Conservation (phyloP, 345 rosid genomes). For the Euclidium syriacum region DNA sequence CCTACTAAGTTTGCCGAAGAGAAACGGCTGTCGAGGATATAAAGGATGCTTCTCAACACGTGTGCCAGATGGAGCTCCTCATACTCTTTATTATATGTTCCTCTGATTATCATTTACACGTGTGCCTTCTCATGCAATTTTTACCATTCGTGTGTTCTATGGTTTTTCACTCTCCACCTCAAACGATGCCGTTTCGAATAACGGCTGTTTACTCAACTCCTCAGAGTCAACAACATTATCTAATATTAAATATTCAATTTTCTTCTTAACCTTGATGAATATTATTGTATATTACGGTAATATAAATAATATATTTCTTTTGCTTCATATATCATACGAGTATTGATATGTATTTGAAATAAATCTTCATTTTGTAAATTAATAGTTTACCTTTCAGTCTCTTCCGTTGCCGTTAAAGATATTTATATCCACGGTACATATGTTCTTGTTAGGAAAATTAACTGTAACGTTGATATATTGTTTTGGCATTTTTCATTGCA, state of each 20-base stretch:
- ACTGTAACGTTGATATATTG: slow-evolving; percentile 16
- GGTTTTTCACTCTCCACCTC: slow-evolving; percentile 10
- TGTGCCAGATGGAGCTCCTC: slow-evolving; percentile 33
- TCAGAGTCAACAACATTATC: slow-evolving; percentile 1
- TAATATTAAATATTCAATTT: neutral
- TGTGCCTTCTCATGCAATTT: slow-evolving; percentile 32
- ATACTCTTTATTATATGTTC: slow-evolving; percentile 11
- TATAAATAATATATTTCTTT: neutral
- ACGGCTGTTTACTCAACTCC: neutral
- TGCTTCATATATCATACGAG: neutral
- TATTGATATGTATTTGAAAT: neutral
- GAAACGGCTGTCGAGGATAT: slow-evolving; percentile 36
- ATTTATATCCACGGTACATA: neutral
- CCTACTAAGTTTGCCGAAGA: slow-evolving; percentile 11
- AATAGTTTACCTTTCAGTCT: neutral
- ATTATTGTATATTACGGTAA: neutral
- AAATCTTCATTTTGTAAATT: neutral
- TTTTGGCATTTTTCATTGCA: slow-evolving; percentile 22
- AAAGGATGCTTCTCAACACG: slow-evolving; percentile 26
- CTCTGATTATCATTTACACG: slow-evolving; percentile 21
- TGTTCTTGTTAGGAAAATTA: neutral
- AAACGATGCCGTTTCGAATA: neutral
- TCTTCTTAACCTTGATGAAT: neutral
- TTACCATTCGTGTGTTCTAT: slow-evolving; percentile 20
- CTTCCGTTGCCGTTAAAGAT: neutral